phyloP scores from a whole-genome alignment of 805 yeast genomes.

The Starmerella bacillaris region DNA sequence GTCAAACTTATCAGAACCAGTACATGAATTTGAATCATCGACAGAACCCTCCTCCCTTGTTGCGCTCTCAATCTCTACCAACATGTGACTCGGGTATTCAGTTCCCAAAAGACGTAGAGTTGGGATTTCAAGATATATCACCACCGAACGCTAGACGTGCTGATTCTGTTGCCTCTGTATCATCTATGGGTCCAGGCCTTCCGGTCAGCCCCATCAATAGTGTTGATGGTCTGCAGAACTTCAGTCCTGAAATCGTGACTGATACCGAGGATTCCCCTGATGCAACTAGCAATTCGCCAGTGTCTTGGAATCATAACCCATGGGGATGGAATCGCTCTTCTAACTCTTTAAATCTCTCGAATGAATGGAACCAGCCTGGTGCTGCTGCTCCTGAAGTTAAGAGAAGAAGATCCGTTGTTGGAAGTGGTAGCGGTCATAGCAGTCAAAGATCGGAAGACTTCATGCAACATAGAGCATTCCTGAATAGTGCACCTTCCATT shows the following conservation, averaged over 20 bases:
- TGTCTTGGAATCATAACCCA: slow-evolving; percentile 1
- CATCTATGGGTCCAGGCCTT: neutral
- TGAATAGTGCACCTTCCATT: neutral
- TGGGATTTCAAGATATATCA: neutral
- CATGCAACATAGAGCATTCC: too few relatives aligned
- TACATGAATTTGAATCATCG: too few relatives aligned
- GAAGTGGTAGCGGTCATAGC: too few relatives aligned
- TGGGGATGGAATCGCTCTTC: neutral
- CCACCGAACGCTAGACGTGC: slow-evolving; percentile 1
- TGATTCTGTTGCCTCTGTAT: neutral
- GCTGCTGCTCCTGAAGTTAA: neutral
- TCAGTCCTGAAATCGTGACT: slow-evolving; percentile 1
- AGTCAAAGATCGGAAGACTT: too few relatives aligned
- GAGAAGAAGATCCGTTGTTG: neutral
- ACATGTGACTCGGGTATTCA: neutral
- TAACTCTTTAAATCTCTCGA: neutral
- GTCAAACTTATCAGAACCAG: too few relatives aligned
- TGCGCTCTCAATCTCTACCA: neutral
- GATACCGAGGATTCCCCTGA: neutral
- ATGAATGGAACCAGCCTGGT: neutral
- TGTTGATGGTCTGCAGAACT: neutral
- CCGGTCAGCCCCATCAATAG: neutral
- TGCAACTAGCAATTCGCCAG: neutral
- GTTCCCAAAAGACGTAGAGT: neutral
- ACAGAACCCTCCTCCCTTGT: neutral